Conservation (phyloP, 495 filamentous ascomycete species). For the Alectoria sarmentosa region DNA sequence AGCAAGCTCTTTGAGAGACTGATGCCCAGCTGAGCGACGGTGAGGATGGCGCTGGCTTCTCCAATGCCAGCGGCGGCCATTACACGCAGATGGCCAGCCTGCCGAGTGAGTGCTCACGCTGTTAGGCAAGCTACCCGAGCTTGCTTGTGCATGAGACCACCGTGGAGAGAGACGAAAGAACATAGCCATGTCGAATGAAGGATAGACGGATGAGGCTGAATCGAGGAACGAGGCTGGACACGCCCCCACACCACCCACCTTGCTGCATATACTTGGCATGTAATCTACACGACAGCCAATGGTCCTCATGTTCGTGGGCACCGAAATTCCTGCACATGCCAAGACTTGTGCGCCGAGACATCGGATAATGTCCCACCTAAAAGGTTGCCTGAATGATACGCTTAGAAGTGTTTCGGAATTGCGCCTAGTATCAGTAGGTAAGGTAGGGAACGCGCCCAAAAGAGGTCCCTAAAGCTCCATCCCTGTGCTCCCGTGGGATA, state of each 20-base stretch:
- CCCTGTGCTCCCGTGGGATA: too few relatives aligned
- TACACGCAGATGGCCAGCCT: neutral
- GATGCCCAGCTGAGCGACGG: conserved; percentile 20
- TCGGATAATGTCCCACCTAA: too few relatives aligned
- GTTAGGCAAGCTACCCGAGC: neutral
- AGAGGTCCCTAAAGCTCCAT: too few relatives aligned
- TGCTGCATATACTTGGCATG: neutral
- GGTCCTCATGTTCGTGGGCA: too few relatives aligned
- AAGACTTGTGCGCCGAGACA: too few relatives aligned
- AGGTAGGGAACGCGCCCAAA: too few relatives aligned
- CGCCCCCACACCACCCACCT: too few relatives aligned
- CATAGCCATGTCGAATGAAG: neutral
- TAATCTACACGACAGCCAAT: neutral
- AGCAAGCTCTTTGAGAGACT: conserved; percentile 16
- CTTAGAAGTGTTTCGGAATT: too few relatives aligned
- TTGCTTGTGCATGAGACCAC: neutral
- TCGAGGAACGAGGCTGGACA: neutral
- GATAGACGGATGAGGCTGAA: neutral
- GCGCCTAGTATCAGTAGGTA: too few relatives aligned
- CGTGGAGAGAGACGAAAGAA: neutral
- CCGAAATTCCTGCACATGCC: too few relatives aligned
- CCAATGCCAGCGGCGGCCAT: conserved; percentile 31
- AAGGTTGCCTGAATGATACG: too few relatives aligned
- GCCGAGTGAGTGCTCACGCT: neutral
- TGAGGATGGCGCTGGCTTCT: conserved; percentile 22